phyloP scores from a whole-genome alignment of 1,284 basidiomycete genomes.

The Puccinia novopanici region DNA sequence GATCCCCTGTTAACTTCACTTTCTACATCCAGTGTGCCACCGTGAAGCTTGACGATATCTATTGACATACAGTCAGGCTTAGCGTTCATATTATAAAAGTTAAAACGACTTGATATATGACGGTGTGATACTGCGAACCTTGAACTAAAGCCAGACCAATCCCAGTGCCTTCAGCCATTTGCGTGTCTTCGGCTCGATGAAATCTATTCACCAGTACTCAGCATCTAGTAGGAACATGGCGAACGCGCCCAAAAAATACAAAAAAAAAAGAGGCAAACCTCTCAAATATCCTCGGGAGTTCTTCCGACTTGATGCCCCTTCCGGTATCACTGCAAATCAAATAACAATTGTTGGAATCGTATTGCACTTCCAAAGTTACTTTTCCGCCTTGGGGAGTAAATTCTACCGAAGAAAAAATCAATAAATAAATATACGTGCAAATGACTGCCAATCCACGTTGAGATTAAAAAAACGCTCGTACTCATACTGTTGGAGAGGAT shows the following conservation, averaged over 20 bases:
- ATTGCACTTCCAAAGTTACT: slow-evolving; percentile 23
- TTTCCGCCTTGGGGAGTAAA: slow-evolving; percentile 37
- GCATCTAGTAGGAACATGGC: not conserved
- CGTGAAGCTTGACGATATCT: slow-evolving; percentile 45
- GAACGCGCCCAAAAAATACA: not conserved
- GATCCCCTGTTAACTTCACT: slow-evolving; percentile 41
- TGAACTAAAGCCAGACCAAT: slow-evolving; percentile 47
- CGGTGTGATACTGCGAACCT: slow-evolving; percentile 16
- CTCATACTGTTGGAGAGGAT: slow-evolving; percentile 49
- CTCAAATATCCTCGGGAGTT: slow-evolving; percentile 47
- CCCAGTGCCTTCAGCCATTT: slow-evolving; percentile 34
- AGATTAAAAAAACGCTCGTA: not conserved
- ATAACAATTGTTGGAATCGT: slow-evolving; percentile 38
- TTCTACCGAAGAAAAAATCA: slow-evolving; percentile 26
- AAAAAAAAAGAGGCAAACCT: slow-evolving; percentile 6
- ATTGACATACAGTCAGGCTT: not conserved
- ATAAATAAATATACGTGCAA: not conserved
- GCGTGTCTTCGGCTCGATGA: slow-evolving; percentile 34
- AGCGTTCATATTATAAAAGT: not conserved
- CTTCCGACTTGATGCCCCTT: slow-evolving; percentile 35
- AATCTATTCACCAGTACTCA: slow-evolving; percentile 22
- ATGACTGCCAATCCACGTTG: not conserved
- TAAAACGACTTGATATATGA: not conserved
- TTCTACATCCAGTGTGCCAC: slow-evolving; percentile 27
- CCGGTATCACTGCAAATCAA: slow-evolving; percentile 43